Evolutionary conservation across 192 early-diverging fungal genomes (phyloP).

Genomic region (Umbelopsis ramanniana): DNA sequence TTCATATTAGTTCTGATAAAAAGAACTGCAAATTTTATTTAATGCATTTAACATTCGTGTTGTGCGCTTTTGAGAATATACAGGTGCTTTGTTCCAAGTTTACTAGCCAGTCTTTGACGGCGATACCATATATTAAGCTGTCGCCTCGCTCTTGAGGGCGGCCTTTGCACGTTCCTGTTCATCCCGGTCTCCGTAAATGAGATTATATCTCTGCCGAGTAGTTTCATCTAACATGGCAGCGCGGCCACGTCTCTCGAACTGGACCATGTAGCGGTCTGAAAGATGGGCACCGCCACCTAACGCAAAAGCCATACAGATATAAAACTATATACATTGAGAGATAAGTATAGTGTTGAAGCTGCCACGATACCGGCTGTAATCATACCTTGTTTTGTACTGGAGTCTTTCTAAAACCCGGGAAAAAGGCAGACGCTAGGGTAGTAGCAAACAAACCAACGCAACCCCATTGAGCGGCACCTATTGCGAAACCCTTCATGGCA

Average conservation of each 20-base stretch:
- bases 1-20: not conserved
- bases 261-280: constrained; percentile 45
- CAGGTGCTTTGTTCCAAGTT: not conserved
- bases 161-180: constrained; percentile 21
- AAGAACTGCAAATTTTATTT: not conserved
- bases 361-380: not conserved
- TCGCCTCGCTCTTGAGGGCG: constrained; percentile 4
- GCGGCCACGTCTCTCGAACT: constrained; percentile 44
- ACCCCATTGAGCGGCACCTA: constrained; percentile 44
- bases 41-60: not conserved
- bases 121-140: not conserved
- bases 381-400: constrained; percentile 43
- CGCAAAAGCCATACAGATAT: constrained; percentile 44
- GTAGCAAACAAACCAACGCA: constrained; percentile 41
- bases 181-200: constrained; percentile 36
- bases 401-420: constrained; percentile 39
- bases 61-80: not conserved
- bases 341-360: not conserved
- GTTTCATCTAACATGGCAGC: constrained; percentile 34
- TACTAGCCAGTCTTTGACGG: not conserved
- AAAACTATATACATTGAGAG: constrained; percentile 31
- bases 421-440: constrained; percentile 25
- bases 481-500: constrained; percentile 48
- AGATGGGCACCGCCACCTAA: constrained; percentile 46
- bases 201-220: constrained; percentile 36